Conservation (phyloP, 1,139 yeast genomes). For the Meyerozyma carpophila region DNA sequence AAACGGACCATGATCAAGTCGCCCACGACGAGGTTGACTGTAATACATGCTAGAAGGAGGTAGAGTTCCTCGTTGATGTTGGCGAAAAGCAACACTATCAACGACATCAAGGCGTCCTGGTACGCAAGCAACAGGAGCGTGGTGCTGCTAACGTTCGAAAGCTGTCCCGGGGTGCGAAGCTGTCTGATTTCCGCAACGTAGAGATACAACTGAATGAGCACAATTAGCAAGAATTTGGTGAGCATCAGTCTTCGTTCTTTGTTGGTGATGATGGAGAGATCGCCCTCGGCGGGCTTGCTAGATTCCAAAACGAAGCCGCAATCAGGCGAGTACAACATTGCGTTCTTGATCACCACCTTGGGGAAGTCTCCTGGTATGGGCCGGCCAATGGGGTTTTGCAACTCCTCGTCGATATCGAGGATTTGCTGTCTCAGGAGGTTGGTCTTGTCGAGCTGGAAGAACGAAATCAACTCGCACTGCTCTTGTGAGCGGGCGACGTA, state of each 20-base stretch:
- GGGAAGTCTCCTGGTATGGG: slow-evolving; percentile 62
- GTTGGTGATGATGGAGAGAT: slow-evolving; percentile 47
- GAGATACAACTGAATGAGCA: slow-evolving; percentile 22
- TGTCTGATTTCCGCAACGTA: slow-evolving; percentile 58
- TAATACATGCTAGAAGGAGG: slow-evolving; percentile 62
- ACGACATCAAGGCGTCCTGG: slow-evolving; percentile 68
- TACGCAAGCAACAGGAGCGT: slow-evolving; percentile 57
- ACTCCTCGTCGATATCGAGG: slow-evolving; percentile 62
- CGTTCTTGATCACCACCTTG: slow-evolving; percentile 43
- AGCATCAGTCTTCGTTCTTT: slow-evolving; percentile 40
- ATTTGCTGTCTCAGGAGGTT: slow-evolving; percentile 48
- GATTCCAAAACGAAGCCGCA: slow-evolving; percentile 58
- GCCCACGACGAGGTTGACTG: slow-evolving; percentile 58
- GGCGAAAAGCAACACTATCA: slow-evolving; percentile 57
- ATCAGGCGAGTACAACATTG: slow-evolving; percentile 78
- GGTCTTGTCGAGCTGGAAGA: slow-evolving; percentile 63
- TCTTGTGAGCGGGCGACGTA: slow-evolving; percentile 29
- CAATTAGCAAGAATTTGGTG: slow-evolving; percentile 44
- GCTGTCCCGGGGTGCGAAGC: slow-evolving; percentile 74
- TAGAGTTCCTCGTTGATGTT: slow-evolving; percentile 52
- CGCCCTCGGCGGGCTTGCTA: slow-evolving; percentile 41
- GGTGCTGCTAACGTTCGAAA: slow-evolving; percentile 34
- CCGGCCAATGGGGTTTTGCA: slow-evolving; percentile 65
- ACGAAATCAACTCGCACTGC: slow-evolving; percentile 71
- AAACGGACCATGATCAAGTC: slow-evolving; percentile 49